Conservation (phyloP, 225 moss, liverwort and hornwort genomes). For the Straminergon stramineum region DNA sequence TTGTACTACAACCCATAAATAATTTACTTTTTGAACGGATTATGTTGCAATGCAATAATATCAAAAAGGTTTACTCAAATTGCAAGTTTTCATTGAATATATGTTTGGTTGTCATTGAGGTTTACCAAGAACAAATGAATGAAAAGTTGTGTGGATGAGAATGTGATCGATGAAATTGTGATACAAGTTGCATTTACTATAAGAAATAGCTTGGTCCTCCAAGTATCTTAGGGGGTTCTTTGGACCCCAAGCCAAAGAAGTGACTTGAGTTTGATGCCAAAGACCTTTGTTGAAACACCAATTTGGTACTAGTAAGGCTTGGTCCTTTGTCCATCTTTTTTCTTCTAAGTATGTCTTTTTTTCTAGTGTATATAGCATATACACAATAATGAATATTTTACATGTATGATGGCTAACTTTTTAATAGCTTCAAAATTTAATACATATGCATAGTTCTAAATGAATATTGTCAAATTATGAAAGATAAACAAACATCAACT, state of each 20-base stretch:
- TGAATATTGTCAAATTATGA: neutral
- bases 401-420: fast-evolving
- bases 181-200: neutral
- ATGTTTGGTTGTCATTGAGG: neutral
- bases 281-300: neutral
- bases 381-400: neutral
- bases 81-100: neutral
- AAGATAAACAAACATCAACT: neutral
- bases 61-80: neutral
- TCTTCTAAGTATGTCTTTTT: neutral
- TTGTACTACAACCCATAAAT: neutral
- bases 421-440: neutral
- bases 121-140: neutral
- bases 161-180: neutral
- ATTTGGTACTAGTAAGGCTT: neutral
- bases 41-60: neutral
- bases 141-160: fast-evolving
- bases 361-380: neutral
- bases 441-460: fast-evolving
- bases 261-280: neutral
- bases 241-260: too few relatives aligned
- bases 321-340: neutral
- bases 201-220: neutral
- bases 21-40: fast-evolving
- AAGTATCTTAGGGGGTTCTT: neutral